phyloP scores from a whole-genome alignment of 768 basidiomycete species.

The Russula emetica region DNA sequence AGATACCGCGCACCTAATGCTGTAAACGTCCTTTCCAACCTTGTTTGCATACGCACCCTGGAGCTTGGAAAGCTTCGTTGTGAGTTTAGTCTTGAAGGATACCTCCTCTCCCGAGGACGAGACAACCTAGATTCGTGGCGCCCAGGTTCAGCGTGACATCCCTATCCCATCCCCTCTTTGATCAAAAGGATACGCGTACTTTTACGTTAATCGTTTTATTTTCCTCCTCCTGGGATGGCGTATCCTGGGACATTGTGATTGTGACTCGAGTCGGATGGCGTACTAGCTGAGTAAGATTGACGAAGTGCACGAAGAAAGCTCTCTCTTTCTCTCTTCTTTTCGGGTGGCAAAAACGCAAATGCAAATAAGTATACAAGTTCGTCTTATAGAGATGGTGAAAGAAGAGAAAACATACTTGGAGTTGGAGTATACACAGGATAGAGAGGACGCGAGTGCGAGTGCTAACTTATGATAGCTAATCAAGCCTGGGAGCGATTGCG shows the following conservation, averaged over 20 bases:
- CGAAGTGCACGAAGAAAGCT: no score
- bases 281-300: no score
- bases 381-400: no score
- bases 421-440: neutral
- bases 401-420: no score
- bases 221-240: conserved; percentile 39
- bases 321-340: no score
- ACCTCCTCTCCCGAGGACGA: conserved; percentile 79
- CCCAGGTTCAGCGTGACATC: conserved; percentile 2
- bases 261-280: neutral
- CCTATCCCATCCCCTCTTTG: neutral
- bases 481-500: conserved; percentile 12
- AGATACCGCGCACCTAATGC: conserved; percentile 62
- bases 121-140: conserved; percentile 49
- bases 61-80: conserved; percentile 86
- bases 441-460: conserved; percentile 3
- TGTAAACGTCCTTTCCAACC: conserved; percentile 82
- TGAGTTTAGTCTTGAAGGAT: conserved; percentile 95
- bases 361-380: no score
- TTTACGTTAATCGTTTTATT: conserved; percentile 69
- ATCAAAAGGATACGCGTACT: conserved; percentile 40
- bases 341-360: no score
- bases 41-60: conserved; percentile 89
- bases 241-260: conserved; percentile 12
- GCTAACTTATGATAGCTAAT: conserved; percentile 8